Evolutionary conservation across 2,329 filamentous ascomycete species (phyloP), one percentile per base, ranked within the genome.

Genomic region (Mycosphaerella arachidis): DNA sequence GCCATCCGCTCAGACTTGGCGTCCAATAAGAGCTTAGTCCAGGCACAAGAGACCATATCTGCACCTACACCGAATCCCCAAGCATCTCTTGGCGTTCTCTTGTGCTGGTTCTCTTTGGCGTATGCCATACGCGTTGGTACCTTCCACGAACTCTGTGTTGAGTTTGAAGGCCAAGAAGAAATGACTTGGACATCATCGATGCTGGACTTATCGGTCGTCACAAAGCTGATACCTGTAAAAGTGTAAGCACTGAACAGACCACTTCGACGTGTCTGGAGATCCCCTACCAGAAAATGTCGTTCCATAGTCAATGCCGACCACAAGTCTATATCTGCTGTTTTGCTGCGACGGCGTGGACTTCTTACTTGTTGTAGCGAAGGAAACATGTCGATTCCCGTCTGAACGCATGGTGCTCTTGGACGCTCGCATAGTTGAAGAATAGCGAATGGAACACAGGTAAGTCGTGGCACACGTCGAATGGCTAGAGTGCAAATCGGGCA

Each of bases 11-110:
- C 57, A 7, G 59, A 35, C 13, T 54, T 45, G 24, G 37, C 20
- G 57, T 64, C 62, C 6, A 64, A 51, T 27, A 64, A 50, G 7
- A 64, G 51, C 30, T 64, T 64, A 20, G 62, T 64, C 62, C 62
- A 64, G 7, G 62, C 62, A 40, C 62, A 64, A 4, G 56, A 55
- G 12, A 53, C 51, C 59, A 64, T 59, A 20, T 40, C 33, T 12
- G 60, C 46, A 29, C 59, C 48, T 1, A 62, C 60, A 40, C 57
- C 48, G 40, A 52, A 64, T 9, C 62, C 62, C 62, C 60, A 62
- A 13, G 53, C 27, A 43, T 61, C 43, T 10, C 48, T 31, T 10
- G 51, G 33, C 13, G 53, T 33, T 13, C 18, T 31, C 27, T 35
- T 46, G 29, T 57, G 31, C 12, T 20, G 31, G 55, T 64, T 64